Evolutionary conservation across 2,329 filamentous ascomycete genomes (phyloP).

Genomic region (Botrytis aclada): DNA sequence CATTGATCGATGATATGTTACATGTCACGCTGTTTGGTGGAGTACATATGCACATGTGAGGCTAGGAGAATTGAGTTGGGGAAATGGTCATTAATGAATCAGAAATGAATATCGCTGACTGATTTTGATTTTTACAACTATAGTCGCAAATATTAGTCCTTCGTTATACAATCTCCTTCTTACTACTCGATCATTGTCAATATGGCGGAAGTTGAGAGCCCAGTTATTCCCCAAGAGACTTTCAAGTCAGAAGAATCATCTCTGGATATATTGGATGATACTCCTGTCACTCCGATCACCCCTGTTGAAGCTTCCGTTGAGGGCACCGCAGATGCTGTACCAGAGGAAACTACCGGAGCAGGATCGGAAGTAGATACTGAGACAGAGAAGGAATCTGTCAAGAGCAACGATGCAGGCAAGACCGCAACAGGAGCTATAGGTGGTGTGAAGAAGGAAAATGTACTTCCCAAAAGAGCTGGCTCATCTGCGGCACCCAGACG

Average conservation of each 20-base stretch:
- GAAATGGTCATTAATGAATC: slow-evolving; percentile 9
- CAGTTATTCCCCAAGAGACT: neutral
- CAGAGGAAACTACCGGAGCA: slow-evolving; percentile 30
- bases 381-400: slow-evolving; percentile 35
- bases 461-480: slow-evolving; percentile 31
- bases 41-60: slow-evolving; percentile 14
- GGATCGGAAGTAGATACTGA: slow-evolving; percentile 34
- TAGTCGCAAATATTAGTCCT: slow-evolving; percentile 16
- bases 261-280: slow-evolving; percentile 3
- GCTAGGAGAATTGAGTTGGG: slow-evolving; percentile 10
- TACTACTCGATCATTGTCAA: slow-evolving; percentile 11
- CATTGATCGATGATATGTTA: slow-evolving; percentile 17
- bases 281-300: slow-evolving; percentile 1
- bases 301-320: slow-evolving; percentile 4
- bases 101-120: slow-evolving; percentile 14
- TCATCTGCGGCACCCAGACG: slow-evolving; percentile 30
- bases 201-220: slow-evolving; percentile 19
- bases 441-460: slow-evolving; percentile 37
- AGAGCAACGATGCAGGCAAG: slow-evolving; percentile 30
- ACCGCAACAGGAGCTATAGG: slow-evolving; percentile 29
- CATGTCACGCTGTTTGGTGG: slow-evolving; percentile 10
- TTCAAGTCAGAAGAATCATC: neutral
- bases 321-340: slow-evolving; percentile 15
- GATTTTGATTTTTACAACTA: slow-evolving; percentile 5
- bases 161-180: slow-evolving; percentile 12